Conservation (phyloP, 2,329 filamentous ascomycete genomes). For the Aquanectria penicillioides region DNA sequence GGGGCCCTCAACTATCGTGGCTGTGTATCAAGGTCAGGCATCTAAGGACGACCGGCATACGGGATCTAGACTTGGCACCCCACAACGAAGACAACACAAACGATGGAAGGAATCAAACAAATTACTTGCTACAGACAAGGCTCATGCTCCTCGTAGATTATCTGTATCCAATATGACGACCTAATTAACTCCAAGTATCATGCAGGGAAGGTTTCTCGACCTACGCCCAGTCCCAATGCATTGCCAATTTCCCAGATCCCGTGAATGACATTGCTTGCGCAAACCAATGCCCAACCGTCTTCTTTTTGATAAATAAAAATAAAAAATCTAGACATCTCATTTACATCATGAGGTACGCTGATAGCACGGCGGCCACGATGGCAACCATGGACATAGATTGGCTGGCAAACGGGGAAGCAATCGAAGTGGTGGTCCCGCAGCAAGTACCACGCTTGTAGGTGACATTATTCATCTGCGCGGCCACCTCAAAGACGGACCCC, state of each 20-base stretch:
- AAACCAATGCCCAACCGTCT: no score
- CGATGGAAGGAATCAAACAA: no score
- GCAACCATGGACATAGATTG: slow-evolving; percentile 31
- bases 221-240: slow-evolving; percentile 6
- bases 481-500: slow-evolving; percentile 82
- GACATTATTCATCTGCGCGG: slow-evolving; percentile 76
- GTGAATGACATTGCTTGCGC: no score
- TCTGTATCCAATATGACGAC: background rate
- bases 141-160: background rate
- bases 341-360: slow-evolving; percentile 35
- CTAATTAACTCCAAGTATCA: slow-evolving; percentile 11
- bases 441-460: slow-evolving; percentile 68
- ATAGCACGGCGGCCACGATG: slow-evolving; percentile 33
- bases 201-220: background rate
- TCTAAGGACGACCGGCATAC: no score
- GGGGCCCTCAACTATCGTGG: no score
- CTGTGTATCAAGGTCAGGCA: no score
- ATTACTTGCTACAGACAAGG: background rate
- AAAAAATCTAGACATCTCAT: background rate
- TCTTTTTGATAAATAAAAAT: slow-evolving; percentile 4
- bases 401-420: slow-evolving; percentile 31
- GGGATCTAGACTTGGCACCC: no score
- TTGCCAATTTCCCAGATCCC: slow-evolving; percentile 13
- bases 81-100: no score
- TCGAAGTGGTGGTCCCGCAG: slow-evolving; percentile 59